Percentiles rank a stretch among this genome's conserved stretches.
Conservation (phyloP, 1,284 basidiomycete species). For the Moniliophthora roreri region DNA sequence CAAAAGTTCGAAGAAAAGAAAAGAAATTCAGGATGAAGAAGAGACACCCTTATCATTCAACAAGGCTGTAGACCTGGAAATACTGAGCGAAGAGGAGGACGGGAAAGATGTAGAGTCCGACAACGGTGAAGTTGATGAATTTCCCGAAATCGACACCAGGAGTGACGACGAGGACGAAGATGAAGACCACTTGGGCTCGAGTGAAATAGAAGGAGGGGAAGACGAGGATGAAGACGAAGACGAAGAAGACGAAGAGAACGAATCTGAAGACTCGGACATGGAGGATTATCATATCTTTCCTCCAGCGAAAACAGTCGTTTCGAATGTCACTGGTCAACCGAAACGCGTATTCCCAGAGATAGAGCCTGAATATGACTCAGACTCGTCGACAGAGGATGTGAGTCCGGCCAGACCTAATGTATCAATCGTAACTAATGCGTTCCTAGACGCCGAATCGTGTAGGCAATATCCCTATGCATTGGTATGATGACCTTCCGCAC, state of each 20-base stretch:
- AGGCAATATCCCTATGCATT: slow-evolving; percentile 95
- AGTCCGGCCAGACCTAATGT: slow-evolving; percentile 30
- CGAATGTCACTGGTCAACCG: slow-evolving; percentile 83
- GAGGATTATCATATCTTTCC: slow-evolving; percentile 52
- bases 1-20: slow-evolving; percentile 54
- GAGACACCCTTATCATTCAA: slow-evolving; percentile 30
- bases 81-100: slow-evolving; percentile 71
- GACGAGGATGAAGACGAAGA: slow-evolving; percentile 35
- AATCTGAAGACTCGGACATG: slow-evolving; percentile 35
- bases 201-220: slow-evolving; percentile 33
- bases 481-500: slow-evolving; percentile 99
- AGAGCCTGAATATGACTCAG: slow-evolving; percentile 95
- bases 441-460: slow-evolving; percentile 87
- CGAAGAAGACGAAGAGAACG: slow-evolving; percentile 38
- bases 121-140: slow-evolving; percentile 43
- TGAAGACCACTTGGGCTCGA: neutral
- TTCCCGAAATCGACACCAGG: slow-evolving; percentile 25
- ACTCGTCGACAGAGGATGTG: slow-evolving; percentile 96
- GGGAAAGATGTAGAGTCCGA: slow-evolving; percentile 48
- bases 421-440: slow-evolving; percentile 13
- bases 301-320: slow-evolving; percentile 67
- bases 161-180: slow-evolving; percentile 32
- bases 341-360: slow-evolving; percentile 94
- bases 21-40: slow-evolving; percentile 40
- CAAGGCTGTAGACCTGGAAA: slow-evolving; percentile 54